A percentile compares a stretch with the other conserved stretches of the same genome.
phyloP scores from a whole-genome alignment of 306 rosid species.

The Lagenaria siceraria region DNA sequence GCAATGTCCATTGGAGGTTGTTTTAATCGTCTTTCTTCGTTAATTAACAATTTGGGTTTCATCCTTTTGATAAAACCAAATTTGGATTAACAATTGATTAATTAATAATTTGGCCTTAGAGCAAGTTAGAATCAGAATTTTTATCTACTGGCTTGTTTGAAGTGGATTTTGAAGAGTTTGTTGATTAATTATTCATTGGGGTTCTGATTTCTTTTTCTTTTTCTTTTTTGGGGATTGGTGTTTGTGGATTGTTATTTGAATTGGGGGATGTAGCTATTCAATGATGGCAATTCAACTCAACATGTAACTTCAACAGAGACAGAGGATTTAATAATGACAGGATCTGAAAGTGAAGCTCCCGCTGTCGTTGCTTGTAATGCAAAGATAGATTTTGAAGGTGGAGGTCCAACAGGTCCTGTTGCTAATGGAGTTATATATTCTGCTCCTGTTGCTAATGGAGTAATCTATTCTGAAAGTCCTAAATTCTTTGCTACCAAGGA shows the following conservation, averaged over 20 bases:
- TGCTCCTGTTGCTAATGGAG: not conserved
- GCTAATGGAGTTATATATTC: not conserved
- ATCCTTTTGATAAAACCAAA: not conserved
- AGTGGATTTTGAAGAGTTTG: not conserved
- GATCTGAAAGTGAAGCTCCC: constrained; percentile 3
- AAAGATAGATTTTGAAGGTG: not conserved
- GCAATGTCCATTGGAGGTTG: not conserved
- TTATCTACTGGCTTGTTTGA: not conserved
- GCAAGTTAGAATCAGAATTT: no score
- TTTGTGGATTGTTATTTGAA: not conserved
- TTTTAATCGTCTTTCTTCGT: not conserved
- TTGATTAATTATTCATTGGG: not conserved
- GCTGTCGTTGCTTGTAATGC: not conserved
- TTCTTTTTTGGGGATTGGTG: not conserved
- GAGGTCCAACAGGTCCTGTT: constrained; percentile 5
- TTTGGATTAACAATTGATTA: no score
- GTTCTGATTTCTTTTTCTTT: not conserved
- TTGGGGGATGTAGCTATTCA: not conserved
- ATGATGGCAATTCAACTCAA: not conserved
- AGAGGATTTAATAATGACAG: not conserved
- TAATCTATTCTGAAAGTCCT: not conserved
- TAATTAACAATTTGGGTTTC: not conserved
- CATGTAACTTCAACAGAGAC: not conserved
- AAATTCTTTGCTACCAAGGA: not conserved
- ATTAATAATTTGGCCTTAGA: no score